phyloP scores from a whole-genome alignment of 257 asterid species.

The Scutellaria baicalensis region DNA sequence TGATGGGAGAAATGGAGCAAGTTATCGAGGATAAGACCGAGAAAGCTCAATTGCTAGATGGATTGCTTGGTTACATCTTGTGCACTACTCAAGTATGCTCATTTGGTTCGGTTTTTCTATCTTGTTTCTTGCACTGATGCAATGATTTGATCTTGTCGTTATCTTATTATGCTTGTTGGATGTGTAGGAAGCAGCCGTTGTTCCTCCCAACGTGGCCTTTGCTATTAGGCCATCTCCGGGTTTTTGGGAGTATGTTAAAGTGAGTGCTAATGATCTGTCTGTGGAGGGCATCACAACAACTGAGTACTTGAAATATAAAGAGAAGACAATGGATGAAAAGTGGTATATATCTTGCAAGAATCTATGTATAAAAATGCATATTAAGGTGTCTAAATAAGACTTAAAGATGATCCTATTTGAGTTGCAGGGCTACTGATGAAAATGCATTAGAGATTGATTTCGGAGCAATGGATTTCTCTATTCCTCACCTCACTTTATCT shows the following conservation, averaged over 20 bases:
- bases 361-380: background rate
- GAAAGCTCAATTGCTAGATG: conserved; percentile 60
- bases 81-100: conserved; percentile 67
- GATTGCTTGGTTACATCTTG: conserved; percentile 80
- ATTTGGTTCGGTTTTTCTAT: background rate
- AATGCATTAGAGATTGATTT: conserved; percentile 81
- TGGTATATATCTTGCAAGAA: conserved; percentile 40
- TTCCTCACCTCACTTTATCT: conserved; percentile 59
- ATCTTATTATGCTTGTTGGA: too few species aligned
- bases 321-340: conserved; percentile 56
- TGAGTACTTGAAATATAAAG: conserved; percentile 81
- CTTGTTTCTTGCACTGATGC: background rate
- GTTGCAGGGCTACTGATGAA: conserved; percentile 84
- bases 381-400: background rate
- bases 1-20: conserved; percentile 84
- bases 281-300: conserved; percentile 70
- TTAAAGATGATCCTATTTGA: background rate
- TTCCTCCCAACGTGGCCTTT: conserved; percentile 83
- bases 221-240: conserved; percentile 87
- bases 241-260: conserved; percentile 86
- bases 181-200: conserved; percentile 81
- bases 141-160: too few species aligned
- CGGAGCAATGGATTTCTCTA: conserved; percentile 69
- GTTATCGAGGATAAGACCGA: conserved; percentile 61
- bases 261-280: conserved; percentile 66